Conservation (phyloP, 805 yeast genomes). For the Candida anglica region DNA sequence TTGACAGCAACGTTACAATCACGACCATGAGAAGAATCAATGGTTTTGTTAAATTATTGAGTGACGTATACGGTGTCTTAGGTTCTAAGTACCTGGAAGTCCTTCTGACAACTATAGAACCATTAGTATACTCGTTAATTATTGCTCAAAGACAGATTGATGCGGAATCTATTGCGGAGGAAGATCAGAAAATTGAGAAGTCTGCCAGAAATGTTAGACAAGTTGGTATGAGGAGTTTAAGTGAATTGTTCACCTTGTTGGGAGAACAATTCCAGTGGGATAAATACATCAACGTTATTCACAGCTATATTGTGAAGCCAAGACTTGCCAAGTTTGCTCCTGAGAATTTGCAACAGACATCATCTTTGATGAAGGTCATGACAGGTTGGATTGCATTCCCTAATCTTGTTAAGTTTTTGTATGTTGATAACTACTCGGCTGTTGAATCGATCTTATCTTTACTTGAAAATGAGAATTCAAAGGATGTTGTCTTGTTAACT, state of each 20-base stretch:
- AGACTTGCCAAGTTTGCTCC: slow-evolving; percentile 63
- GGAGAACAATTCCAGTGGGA: slow-evolving; percentile 57
- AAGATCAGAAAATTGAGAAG: slow-evolving; percentile 20
- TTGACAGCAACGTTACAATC: slow-evolving; percentile 16
- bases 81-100: slow-evolving; percentile 53
- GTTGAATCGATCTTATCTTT: slow-evolving; percentile 52
- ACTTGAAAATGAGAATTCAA: slow-evolving; percentile 52
- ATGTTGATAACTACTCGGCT: slow-evolving; percentile 52
- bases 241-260: slow-evolving; percentile 49
- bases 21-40: slow-evolving; percentile 44
- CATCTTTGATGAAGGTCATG: slow-evolving; percentile 68
- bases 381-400: slow-evolving; percentile 46
- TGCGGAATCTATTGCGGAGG: slow-evolving; percentile 8
- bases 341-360: slow-evolving; percentile 81
- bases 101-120: slow-evolving; percentile 48
- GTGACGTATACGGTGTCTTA: slow-evolving; percentile 52
- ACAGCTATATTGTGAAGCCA: slow-evolving; percentile 52
- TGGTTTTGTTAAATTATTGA: slow-evolving; percentile 64
- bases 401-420: slow-evolving; percentile 48
- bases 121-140: slow-evolving; percentile 53
- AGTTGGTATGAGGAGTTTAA: slow-evolving; percentile 61
- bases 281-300: slow-evolving; percentile 47
- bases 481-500: slow-evolving; percentile 58
- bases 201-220: slow-evolving; percentile 60
- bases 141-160: slow-evolving; percentile 46